Percentiles rank a stretch among this genome's conserved stretches.
These are phyloP conservation scores for Phytophthora litchii DNA, from an alignment of 352 stramenopile species.

Conservation along the genomic window DNA sequence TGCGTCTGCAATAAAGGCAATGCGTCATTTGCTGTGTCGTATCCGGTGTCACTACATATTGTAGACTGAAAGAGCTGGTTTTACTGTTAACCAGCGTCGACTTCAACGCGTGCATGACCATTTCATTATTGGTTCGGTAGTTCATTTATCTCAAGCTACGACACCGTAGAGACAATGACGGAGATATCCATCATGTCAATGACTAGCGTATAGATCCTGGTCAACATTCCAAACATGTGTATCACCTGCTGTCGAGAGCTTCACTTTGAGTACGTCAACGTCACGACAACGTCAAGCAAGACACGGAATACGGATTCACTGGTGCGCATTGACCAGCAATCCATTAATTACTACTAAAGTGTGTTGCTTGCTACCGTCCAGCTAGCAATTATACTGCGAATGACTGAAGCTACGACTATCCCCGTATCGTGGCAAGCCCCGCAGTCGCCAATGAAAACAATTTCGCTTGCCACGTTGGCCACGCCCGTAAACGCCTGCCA, in stretches of 20 bases:
- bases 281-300: background rate
- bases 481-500: constrained; percentile 4
- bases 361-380: background rate
- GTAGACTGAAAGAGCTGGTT: too few relatives aligned
- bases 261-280: constrained; percentile 3
- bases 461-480: constrained; percentile 8
- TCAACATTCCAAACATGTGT: constrained; percentile 21
- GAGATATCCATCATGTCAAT: background rate
- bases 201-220: constrained; percentile 4
- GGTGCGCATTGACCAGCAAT: background rate
- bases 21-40: too few relatives aligned
- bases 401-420: background rate
- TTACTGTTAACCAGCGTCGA: too few relatives aligned
- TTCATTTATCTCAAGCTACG: background rate
- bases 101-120: background rate
- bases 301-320: too few relatives aligned
- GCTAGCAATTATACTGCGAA: background rate
- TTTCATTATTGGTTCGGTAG: background rate
- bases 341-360: background rate
- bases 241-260: background rate
- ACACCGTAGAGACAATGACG: constrained; percentile 3
- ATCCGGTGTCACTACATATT: too few relatives aligned
- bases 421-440: background rate
- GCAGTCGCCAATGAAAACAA: background rate
- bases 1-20: background rate